Evolutionary conservation across 2,329 filamentous ascomycete genomes (phyloP), one percentile per base, ranked within the genome.

Genomic region (Cytospora leucostoma): DNA sequence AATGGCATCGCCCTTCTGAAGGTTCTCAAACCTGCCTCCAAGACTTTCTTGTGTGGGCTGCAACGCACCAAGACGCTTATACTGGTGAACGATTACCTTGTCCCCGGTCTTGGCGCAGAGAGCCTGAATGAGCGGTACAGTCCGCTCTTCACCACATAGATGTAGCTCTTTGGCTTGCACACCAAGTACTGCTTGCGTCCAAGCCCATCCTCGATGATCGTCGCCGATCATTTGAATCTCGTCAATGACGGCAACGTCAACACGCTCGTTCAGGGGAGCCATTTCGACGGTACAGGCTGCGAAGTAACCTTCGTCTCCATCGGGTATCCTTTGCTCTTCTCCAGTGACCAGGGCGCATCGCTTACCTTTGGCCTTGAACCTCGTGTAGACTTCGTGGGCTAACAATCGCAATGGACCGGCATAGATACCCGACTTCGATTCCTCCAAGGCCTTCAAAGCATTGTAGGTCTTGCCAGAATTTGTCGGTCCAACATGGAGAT

Each of bases 391-490:
- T 75, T 99, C 95, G 71, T 97, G 93, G 0, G 95, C 95, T 34
- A 99, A 82, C 54, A 99, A 79, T 56, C 95, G 86, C 52, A 99
- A 79, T 0, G 95, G 95, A 0, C 96, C 95, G 4, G 94, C 92
- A 73, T 98, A 99, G 56, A 97, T 88, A 47, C 95, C 95, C 10
- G 81, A 83, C 35, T 88, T 82, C 2, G 89, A 88, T 56, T 85
- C 81, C 73, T 97, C 92, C 12, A 99, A 82, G 13, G 90, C 87
- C 76, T 96, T 89, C 67, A 99, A 78, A 0, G 95, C 96, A 73
- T 93, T 90, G 73, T 98, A 99, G 0, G 96, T 99, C 80, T 99
- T 99, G 63, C 95, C 95, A 0, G 95, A 98, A 75, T 99, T 99
- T 2, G 95, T 99, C 1, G 95, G 95, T 0, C 95, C 95, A 56